Base-by-base conservation (phyloP, 73 alveolate species). In the Stentor coeruleus region DNA sequence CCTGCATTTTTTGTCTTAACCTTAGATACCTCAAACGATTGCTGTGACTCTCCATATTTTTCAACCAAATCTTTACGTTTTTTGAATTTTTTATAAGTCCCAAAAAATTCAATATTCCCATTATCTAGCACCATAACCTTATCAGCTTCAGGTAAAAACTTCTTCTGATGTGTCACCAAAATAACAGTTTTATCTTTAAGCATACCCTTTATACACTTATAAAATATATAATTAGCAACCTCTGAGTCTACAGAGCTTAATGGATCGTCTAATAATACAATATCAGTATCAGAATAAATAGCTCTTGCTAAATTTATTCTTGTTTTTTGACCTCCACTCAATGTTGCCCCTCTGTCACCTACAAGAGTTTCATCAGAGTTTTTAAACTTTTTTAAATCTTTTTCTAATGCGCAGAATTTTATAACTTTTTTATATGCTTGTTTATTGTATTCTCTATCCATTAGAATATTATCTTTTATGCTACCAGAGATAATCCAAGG, bases 241-340 rank as follows among this genome's bases (percentile, higher is more conserved):
- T 92, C 80, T 28, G 96, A 89, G 86, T 95, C 99, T 35, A 93
- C 89, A 15, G 97, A 93, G 33, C 92, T 84, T 36, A 93, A 57
- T 33, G 98, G 97, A 74, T 94, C 97, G 81, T 91, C 97, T 3
- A 87, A 87, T 30, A 94, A 84, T 33, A 81, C 82, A 15, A 93
- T 75, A 77, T 94, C 97, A 41, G 91, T 90, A 39, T 84, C 87
- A 20, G 97, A 88, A 83, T 96, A 95, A 41, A 95, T 85, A 36
- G 97, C 95, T 74, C 99, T 88, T 38, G 99, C 99, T 31, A 96
- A 82, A 14, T 96, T 60, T 28, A 95, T 89, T 86, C 98, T 93
- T 3, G 95, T 92, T 88, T 93, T 93, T 91, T 96, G 95, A 3
- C 99, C 98, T 37, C 98, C 97, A 31, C 96, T 88, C 35, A 97